These are phyloP conservation scores for Papilionanthe hybrid DNA, from an alignment of 116 monocot genomes.

Conservation along the genomic window DNA sequence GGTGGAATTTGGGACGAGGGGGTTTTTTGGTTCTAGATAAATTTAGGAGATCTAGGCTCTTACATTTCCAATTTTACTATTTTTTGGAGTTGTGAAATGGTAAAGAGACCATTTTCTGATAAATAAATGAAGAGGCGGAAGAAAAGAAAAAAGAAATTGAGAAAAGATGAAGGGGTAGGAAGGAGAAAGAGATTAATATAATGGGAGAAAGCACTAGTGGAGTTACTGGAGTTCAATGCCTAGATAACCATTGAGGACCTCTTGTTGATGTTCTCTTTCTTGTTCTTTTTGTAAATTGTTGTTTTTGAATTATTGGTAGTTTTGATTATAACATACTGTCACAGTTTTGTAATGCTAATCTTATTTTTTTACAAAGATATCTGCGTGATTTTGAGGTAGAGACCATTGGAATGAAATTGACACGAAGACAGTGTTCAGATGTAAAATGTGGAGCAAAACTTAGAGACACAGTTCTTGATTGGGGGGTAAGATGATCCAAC, in stretches of 20 bases:
- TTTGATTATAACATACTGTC: neutral
- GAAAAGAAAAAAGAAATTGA: neutral
- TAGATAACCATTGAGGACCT: neutral
- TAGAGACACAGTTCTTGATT: conserved; percentile 95
- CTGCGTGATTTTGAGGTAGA: conserved; percentile 99
- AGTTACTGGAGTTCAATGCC: neutral
- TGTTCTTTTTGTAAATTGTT: neutral
- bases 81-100: neutral
- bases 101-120: neutral
- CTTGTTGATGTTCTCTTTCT: neutral
- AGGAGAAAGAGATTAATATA: neutral
- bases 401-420: conserved; percentile 96
- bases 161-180: neutral
- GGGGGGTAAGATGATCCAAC: conserved; percentile 59
- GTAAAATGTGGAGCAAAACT: conserved; percentile 68
- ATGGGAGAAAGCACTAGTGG: neutral
- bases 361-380: conserved; percentile 50
- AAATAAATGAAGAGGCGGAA: neutral
- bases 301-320: neutral
- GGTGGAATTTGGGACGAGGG: neutral
- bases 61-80: neutral
- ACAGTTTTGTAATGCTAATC: conserved; percentile 7
- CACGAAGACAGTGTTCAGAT: conserved; percentile 82
- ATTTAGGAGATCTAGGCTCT: neutral
- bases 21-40: neutral